Base-by-base conservation (phyloP, 225 moss, liverwort and hornwort species). In the Pseudisothecium myosuroides region DNA sequence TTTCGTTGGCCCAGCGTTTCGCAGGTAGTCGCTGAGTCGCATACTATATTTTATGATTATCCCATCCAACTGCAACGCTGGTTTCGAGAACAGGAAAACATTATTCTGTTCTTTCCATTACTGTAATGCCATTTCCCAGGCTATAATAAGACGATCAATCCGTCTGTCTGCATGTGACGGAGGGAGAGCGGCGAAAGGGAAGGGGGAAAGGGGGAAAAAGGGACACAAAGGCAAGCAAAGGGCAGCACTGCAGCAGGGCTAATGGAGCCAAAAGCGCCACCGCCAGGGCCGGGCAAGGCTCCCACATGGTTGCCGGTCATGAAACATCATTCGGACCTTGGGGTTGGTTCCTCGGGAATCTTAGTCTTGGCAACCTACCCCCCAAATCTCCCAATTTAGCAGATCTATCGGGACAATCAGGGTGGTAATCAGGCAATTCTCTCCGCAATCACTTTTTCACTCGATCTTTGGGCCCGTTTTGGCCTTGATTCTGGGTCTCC, bases 231-330 rank as follows among this genome's bases (percentile, higher is more conserved):
- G 76, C 49, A 62, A 62, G 23, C 86, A 2, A 39, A 34, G 61
- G 85, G 14, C 34, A 80, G n/a, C n/a, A n/a, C n/a, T n/a, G n/a
- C n/a, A n/a, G 54, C 58, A 71, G 73, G 12, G 78, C 34, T 14
- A 79, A 56, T 83, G 86, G 49, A 79, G 86, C 83, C 86, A 85
- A 85, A 66, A 79, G 79, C 41, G 79, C 78, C 78, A 90, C 83
- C 86, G 67, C 75, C 66, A 83, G 86, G 86, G 58, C 83, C 63
- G 78, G 87, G 66, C 89, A 60, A 65, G 14, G 60, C 76, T 60
- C 52, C 86, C 92, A 92, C 89, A 90, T 90, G 90, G 89, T 90
- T 87, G 81, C 90, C 62, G 90, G 88, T 90, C 92, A 90, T 90
- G 90, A 82, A 82, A 90, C 86, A 92, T 92, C 92, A 92, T 92